phyloP scores from a whole-genome alignment of 352 stramenopile species.

The Globisporangium spinosum region DNA sequence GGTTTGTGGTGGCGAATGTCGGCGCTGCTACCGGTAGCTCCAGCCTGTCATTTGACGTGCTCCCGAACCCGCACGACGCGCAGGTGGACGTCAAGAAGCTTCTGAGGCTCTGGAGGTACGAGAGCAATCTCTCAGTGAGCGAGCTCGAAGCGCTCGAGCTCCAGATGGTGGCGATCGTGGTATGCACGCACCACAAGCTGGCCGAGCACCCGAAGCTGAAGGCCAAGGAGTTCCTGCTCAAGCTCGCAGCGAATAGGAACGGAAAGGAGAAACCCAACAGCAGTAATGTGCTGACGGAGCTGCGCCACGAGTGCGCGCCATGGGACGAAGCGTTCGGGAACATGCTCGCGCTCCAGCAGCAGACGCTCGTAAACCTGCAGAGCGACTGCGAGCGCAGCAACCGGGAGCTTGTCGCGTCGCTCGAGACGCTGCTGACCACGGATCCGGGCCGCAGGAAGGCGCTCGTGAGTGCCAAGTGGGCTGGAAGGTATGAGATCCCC shows the following conservation, averaged over 20 bases:
- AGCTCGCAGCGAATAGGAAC: constrained; percentile 33
- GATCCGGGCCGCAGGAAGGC: constrained; percentile 33
- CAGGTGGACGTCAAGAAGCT: constrained; percentile 40
- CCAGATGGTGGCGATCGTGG: constrained; percentile 67
- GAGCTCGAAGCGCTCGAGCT: constrained; percentile 40
- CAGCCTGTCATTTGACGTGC: constrained; percentile 38
- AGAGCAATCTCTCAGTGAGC: constrained; percentile 28
- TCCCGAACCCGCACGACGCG: constrained; percentile 44
- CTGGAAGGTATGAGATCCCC: neutral
- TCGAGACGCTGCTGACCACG: constrained; percentile 53
- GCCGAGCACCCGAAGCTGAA: constrained; percentile 53
- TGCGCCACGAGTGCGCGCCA: constrained; percentile 28
- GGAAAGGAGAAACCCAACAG: constrained; percentile 6
- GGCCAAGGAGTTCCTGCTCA: constrained; percentile 66
- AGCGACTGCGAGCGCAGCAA: constrained; percentile 50
- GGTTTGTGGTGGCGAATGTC: constrained; percentile 24
- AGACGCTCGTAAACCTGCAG: constrained; percentile 59
- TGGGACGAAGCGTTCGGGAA: constrained; percentile 79
- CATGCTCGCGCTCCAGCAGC: constrained; percentile 74
- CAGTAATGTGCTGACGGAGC: constrained; percentile 25
- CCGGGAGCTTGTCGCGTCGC: constrained; percentile 36
- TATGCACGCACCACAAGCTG: constrained; percentile 51
- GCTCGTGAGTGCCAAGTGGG: constrained; percentile 17
- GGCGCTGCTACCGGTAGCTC: neutral
- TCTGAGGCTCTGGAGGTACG: constrained; percentile 43